Evolutionary conservation across 148 eudicot species (phyloP).

Genomic region (Silene latifolia): DNA sequence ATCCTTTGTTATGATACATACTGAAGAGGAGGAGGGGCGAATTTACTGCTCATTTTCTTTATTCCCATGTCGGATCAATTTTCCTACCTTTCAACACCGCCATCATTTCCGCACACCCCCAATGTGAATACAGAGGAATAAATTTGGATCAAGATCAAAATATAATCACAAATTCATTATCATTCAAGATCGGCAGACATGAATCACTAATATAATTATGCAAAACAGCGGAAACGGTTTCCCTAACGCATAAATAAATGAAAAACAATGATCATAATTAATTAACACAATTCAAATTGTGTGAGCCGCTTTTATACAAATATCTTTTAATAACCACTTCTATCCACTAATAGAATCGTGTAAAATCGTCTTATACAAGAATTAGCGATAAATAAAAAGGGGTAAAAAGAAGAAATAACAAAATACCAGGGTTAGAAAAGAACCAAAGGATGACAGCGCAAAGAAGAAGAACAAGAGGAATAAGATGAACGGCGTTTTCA

Average conservation of each 20-base stretch:
- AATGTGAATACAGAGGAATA: neutral
- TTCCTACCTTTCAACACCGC: neutral
- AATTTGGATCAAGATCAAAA: neutral
- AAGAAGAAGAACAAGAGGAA: conserved; percentile 58
- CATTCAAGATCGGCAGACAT: no score
- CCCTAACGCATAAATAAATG: no score
- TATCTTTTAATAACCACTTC: no score
- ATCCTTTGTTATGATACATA: neutral
- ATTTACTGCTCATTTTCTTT: neutral
- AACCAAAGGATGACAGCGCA: conserved; percentile 67
- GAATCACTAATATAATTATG: neutral
- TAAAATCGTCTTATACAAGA: no score
- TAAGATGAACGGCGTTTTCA: conserved; percentile 63
- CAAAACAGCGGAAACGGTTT: neutral
- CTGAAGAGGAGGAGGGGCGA: neutral
- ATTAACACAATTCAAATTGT: no score
- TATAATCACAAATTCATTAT: no score
- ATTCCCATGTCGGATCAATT: no score
- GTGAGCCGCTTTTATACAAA: no score
- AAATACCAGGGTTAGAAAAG: conserved; percentile 58
- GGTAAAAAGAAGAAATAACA: no score
- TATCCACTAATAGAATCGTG: no score
- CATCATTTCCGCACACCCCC: neutral
- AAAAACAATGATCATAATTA: no score
- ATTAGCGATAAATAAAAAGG: no score